Evolutionary conservation across 495 filamentous ascomycete species (phyloP), one percentile per base, ranked within the genome.

Genomic region (Neurospora tetrasperma): DNA sequence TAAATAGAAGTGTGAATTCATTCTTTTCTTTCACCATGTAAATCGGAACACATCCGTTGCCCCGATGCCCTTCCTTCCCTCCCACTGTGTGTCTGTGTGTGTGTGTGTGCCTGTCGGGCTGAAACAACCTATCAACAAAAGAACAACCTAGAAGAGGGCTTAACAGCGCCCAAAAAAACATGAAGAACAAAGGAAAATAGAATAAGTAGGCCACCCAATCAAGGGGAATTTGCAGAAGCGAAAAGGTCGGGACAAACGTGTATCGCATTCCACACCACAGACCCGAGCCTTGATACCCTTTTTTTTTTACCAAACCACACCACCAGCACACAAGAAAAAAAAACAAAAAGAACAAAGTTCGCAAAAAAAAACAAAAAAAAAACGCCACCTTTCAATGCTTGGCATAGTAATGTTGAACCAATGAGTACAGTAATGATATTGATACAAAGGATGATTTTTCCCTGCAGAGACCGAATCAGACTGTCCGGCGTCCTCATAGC

Each of bases 401-500:
- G 23, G 31, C 54, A 66, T 66, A 66, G 54, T 66, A 38, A 35
- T 66, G 54, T 27, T 66, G 27, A 66, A 66, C 54, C 54, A 35
- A 66, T 10, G 54, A 38, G 54, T 71, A 71, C 27, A 71, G 44
- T 59, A 46, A 71, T 48, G 41, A 44, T 71, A 66, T 71, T 69
- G 54, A 43, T 72, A 71, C 54, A 69, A 42, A 68, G 44, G 38
- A 44, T 54, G 31, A 16, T 23, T 43, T 23, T 43, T 38, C 42
- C 35, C 42, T 70, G 38, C 62, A 71, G 69, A 66, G 43, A 71
- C 43, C 16, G 70, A 71, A 35, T 31, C 27, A 31, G 38, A 35
- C 35, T 71, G 43, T 35, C 39, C 42, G 38, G 43, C 16, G n/a
- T n/a, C 6, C 42, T 80, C 76, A 85, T 76, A 86, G 77, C 74